Base-by-base conservation (phyloP, 2,329 filamentous ascomycete species). In the Albophoma yamanashiensis region DNA sequence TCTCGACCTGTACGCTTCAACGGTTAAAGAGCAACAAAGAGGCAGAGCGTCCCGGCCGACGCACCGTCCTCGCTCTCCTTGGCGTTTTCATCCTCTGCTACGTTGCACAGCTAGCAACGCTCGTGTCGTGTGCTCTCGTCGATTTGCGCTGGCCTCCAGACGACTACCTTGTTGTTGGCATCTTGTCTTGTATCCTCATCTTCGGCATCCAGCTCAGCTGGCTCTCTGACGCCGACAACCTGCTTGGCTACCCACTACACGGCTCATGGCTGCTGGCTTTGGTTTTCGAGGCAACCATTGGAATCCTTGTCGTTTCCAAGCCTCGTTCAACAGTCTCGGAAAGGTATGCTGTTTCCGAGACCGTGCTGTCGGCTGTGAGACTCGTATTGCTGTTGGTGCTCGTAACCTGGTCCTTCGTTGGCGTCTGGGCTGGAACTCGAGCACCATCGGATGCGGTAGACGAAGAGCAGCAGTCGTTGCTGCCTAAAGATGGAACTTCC, bases 221-320 rank as follows among this genome's bases (percentile, higher is more conserved):
- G 25, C 75, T 89, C 17, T 73, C 77, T 2, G 80, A 83, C 58
- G 74, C 76, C 22, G 68, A 75, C 38, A 75, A 78, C 58, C 76
- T 79, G 2, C 77, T 84, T 12, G 87, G 84, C 78, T 84, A 86
- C 64, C 84, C 86, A 0, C 85, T 84, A 63, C 81, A 82, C 63
- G 86, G 84, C 22, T 82, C 83, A 15, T 88, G 86, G 78, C 64
- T 82, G 38, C 70, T 89, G 20, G 82, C 82, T 17, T 71, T 87
- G 9, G 65, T 77, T 17, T 80, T 83, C 42, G 88, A 91, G 66
- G 68, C 79, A 0, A 66, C 69, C 56, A 72, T 85, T 39, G 68
- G 78, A 31, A 65, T 74, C 17, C 64, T 70, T 27, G 64, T 64
- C 22, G 63, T 61, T 15, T 34, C 57, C 11, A 39, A 59, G 6